Evolutionary conservation across 768 basidiomycete genomes (phyloP), one percentile per base, ranked within the genome.

Genomic region (Hirschioporus abietinus): DNA sequence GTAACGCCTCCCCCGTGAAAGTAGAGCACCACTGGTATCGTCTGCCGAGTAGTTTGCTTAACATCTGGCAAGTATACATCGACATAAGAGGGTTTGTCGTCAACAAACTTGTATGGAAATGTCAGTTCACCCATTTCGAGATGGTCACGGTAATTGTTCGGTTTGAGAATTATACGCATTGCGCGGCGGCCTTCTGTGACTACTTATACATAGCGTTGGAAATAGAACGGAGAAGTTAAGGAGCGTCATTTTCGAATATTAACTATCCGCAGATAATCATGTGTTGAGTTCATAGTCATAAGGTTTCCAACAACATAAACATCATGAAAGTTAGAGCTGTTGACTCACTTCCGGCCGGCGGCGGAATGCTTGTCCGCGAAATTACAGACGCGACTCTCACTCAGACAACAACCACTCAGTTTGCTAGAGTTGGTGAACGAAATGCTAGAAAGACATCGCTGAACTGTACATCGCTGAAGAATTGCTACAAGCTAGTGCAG

Each of bases 1-100:
- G 84, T 82, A 35, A 90, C 74, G 8, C 87, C 88, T 1, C 88
- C 89, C 7, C 86, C 81, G 65, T 81, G 81, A 61, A 81, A 82
- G 69, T 77, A 81, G 3, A 82, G 71, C 7, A 82, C 63, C 24
- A 73, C 69, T 7, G 80, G 79, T 20, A 15, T 4, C 70, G 61
- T 1, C 24, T 34, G 12, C 35, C 12, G 34, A 18, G 26, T 60
- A 25, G 25, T 6, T 3, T 24, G 81, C 64, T 83, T 68, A 7
- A 84, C 72, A 1, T 78, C 77, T 7, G 74, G 73, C 9, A 69
- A 72, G 67, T 81, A 79, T 26, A 82, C 68, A 66, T 82, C 78
- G 20, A 81, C 66, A 36, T 69, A 64, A 60, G 80, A 68, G 1
- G 65, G 67, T 9, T 70, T 36, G 24, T 69, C 69, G 12, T 71